Conservation (phyloP, 2,329 filamentous ascomycete genomes). For the Pseudogymnoascus sp. region DNA sequence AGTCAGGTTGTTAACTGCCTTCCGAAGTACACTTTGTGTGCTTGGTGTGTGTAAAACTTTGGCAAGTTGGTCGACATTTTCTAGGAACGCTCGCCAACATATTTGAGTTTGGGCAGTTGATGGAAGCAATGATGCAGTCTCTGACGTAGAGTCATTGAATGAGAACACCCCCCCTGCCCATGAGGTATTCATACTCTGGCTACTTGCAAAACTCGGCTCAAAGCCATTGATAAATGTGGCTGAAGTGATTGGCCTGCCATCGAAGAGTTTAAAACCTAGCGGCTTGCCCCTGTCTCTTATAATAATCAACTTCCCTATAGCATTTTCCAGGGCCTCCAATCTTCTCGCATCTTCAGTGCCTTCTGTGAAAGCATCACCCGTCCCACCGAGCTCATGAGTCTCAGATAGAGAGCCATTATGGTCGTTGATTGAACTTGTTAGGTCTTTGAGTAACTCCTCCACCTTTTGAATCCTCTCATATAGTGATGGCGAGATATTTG, state of each 20-base stretch:
- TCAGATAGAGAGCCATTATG: background rate
- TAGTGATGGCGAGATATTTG: background rate
- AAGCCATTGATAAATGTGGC: conserved; percentile 1
- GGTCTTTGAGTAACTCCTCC: background rate
- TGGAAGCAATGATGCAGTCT: background rate
- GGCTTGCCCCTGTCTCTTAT: background rate
- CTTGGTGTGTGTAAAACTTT: conserved; percentile 7
- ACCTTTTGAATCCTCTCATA: conserved; percentile 1
- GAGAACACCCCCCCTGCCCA: background rate
- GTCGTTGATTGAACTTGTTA: background rate
- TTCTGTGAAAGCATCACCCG: background rate
- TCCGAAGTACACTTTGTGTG: background rate
- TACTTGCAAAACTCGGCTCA: background rate
- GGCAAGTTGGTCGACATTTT: conserved; percentile 8
- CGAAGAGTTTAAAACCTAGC: background rate
- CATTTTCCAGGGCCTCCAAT: background rate
- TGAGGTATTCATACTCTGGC: background rate
- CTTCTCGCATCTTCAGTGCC: background rate
- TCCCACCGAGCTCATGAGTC: background rate
- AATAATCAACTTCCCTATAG: background rate
- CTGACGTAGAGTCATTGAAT: background rate
- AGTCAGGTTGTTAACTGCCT: background rate
- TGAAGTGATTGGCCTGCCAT: background rate
- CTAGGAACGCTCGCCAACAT: conserved; percentile 1
- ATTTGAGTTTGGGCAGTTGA: conserved; percentile 1